Conservation (phyloP, 441 rosid genomes). For the Geranium incanum region DNA sequence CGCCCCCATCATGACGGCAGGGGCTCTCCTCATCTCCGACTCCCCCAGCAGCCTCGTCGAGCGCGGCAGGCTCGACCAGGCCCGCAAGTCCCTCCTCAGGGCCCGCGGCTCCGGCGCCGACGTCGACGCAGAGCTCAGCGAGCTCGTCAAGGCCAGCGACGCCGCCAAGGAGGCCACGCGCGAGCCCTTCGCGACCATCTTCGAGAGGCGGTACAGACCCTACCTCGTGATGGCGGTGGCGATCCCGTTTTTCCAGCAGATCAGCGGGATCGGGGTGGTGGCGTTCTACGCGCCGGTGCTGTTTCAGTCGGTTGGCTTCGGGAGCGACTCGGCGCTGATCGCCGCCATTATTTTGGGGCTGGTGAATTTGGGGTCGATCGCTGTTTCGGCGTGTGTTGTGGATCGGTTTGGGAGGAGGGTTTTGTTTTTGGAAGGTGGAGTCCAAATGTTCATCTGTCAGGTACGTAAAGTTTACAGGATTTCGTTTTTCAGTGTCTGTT, state of each 20-base stretch:
- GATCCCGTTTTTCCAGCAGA: constrained; percentile 61
- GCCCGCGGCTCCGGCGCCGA: constrained; percentile 39
- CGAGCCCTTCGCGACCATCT: constrained; percentile 47
- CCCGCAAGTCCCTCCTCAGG: constrained; percentile 44
- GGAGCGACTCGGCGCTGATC: constrained; percentile 50
- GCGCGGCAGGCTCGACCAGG: constrained; percentile 51
- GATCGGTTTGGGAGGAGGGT: constrained; percentile 65
- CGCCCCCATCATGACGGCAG: constrained; percentile 55
- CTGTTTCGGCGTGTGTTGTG: constrained; percentile 48
- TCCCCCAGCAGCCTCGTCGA: constrained; percentile 62
- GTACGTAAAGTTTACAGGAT: constrained; percentile 17
- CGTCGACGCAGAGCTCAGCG: constrained; percentile 45
- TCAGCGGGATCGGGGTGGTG: constrained; percentile 61
- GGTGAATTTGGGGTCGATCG: constrained; percentile 52
- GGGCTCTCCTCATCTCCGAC: constrained; percentile 60
- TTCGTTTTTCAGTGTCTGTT: too few relatives aligned
- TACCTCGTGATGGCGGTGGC: constrained; percentile 60
- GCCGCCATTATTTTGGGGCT: constrained; percentile 53
- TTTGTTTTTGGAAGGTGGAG: constrained; percentile 59
- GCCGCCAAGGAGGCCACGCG: constrained; percentile 32
- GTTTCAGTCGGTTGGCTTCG: constrained; percentile 70
- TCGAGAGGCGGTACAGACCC: constrained; percentile 59
- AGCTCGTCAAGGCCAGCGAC: constrained; percentile 43
- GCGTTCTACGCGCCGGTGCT: constrained; percentile 75
- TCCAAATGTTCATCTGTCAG: constrained; percentile 58